Conservation (phyloP, 2,329 filamentous ascomycete genomes). For the Pseudogymnoascus sp. region DNA sequence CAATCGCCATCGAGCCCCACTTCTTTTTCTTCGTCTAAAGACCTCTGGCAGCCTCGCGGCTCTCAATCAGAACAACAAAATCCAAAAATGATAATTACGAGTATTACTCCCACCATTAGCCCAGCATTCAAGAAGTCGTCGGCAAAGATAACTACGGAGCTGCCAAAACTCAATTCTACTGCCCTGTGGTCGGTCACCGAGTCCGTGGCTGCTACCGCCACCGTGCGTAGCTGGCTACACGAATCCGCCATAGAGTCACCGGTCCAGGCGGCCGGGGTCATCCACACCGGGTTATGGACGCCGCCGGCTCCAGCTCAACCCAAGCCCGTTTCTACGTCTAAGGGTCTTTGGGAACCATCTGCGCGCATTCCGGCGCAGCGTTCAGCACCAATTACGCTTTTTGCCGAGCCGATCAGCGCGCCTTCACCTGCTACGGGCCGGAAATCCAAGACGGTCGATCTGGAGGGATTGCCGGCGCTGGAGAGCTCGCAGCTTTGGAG, state of each 20-base stretch:
- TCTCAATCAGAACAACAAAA: conserved; percentile 4
- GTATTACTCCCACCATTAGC: conserved; percentile 1
- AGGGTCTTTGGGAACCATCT: not conserved
- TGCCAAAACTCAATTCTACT: conserved; percentile 1
- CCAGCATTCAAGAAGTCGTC: not conserved
- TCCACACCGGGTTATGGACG: conserved; percentile 1
- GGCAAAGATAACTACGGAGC: not conserved
- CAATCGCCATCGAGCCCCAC: not conserved
- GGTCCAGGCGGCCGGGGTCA: not conserved
- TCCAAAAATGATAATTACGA: not conserved
- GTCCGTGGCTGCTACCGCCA: not conserved
- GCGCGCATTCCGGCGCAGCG: not conserved
- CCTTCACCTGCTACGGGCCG: not conserved
- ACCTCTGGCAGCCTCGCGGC: not conserved
- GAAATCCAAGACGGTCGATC: not conserved
- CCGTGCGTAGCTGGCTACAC: not conserved
- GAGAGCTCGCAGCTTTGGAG: conserved; percentile 2
- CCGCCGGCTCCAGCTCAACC: conserved; percentile 1
- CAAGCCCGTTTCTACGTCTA: not conserved
- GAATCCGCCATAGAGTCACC: not conserved
- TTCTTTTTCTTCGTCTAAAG: conserved; percentile 3
- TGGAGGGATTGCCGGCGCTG: not conserved
- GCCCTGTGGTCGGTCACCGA: not conserved
- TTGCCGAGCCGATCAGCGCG: not conserved
- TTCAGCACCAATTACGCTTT: not conserved